Evolutionary conservation across 495 filamentous ascomycete genomes (phyloP), one percentile per base, ranked within the genome.

Genomic region (Aspergillus taichungensis): DNA sequence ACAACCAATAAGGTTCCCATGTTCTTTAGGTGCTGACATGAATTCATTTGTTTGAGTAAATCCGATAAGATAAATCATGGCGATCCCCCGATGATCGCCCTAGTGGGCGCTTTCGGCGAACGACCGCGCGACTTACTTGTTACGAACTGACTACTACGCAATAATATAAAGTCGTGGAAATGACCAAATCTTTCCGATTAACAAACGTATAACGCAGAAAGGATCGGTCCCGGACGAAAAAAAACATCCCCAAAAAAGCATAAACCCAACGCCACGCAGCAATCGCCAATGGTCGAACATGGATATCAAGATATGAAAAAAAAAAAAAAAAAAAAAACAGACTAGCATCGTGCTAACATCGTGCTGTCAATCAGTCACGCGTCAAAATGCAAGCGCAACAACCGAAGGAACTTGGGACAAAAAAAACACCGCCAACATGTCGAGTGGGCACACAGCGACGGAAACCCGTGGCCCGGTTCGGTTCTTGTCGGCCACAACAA

Each of bases 301-400:
- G 64, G 64, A 68, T 70, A 70, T 70, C 64, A 68, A 66, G 47
- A 51, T 47, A 52, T 31, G 43, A 43, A 49, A 30, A 48, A 57
- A 42, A 30, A 45, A 39, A 42, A 41, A 46, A 49, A 34, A 14
- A 49, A 14, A 42, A 42, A 40, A 51, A 47, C 13, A 39, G 35
- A 47, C 31, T 52, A 30, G 37, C 54, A 55, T 51, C 50, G 18
- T 24, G 18, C 18, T 43, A 53, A 6, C 8, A 30, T 4, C 37
- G 53, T 54, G 44, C 55, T 51, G 45, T 57, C 49, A 62, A 38
- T 38, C 36, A 57, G 53, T 45, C 18, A 24, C 18, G 18, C 18
- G 18, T 24, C 18, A 4, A 2, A 24, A 4, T 24, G 18, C 44
- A 44, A 57, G 43, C 44, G 46, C 52, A 55, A 60, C 56, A 54